Conservation (phyloP, 2,329 filamentous ascomycete genomes). For the Aureobasidium vineae region DNA sequence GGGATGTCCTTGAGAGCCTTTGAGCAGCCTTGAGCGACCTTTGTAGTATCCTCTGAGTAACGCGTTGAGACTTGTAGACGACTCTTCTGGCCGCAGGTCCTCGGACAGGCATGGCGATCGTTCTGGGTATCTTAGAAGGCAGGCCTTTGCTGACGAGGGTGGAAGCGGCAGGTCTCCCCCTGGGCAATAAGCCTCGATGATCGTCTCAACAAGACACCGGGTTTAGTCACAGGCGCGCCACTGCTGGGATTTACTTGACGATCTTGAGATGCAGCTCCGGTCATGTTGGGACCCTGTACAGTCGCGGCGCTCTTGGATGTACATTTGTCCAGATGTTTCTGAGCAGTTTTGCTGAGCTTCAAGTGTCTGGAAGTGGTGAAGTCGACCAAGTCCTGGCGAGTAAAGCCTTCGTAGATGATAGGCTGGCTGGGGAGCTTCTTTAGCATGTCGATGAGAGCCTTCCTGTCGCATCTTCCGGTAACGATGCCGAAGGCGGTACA, state of each 20-base stretch:
- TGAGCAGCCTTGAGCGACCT: neutral
- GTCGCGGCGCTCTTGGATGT: neutral
- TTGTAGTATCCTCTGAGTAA: neutral
- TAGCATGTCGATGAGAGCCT: neutral
- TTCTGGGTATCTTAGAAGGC: neutral
- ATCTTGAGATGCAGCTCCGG: neutral
- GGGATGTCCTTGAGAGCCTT: neutral
- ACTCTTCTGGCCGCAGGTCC: neutral
- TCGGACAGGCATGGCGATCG: neutral
- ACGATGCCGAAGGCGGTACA: neutral
- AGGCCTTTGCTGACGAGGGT: neutral
- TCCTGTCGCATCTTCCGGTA: neutral
- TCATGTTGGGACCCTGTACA: neutral
- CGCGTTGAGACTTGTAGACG: neutral
- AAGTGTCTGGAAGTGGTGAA: neutral
- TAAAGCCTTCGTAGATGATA: constrained; percentile 9
- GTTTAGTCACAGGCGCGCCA: neutral
- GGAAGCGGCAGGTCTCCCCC: neutral
- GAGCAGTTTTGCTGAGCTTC: neutral
- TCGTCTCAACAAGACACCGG: neutral
- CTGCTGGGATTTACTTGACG: neutral
- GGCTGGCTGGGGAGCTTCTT: neutral
- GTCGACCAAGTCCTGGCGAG: neutral
- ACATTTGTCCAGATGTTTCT: neutral
- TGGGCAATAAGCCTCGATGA: neutral